phyloP scores from a whole-genome alignment of 2,329 filamentous ascomycete genomes.

The Verticillium isaacii region DNA sequence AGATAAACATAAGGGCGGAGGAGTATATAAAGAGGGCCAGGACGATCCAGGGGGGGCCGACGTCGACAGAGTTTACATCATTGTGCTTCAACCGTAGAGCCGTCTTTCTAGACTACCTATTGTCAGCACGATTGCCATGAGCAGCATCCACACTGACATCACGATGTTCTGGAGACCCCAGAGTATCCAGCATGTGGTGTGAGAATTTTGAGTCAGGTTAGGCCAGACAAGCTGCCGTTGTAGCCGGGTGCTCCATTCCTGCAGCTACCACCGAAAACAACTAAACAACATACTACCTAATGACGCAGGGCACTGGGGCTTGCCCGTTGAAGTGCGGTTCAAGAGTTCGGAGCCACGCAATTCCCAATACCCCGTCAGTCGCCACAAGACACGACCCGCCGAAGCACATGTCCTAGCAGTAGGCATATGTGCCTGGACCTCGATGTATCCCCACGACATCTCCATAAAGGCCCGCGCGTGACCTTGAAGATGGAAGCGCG shows the following conservation, averaged over 20 bases:
- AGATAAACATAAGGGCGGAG: background rate
- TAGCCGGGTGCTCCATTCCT: background rate
- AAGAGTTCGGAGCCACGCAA: background rate
- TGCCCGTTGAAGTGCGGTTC: background rate
- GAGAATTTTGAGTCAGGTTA: background rate
- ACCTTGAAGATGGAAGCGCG: background rate
- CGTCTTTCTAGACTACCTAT: background rate
- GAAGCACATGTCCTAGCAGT: background rate
- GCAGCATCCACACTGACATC: background rate
- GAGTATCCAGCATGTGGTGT: background rate
- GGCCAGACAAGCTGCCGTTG: background rate
- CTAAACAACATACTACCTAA: background rate
- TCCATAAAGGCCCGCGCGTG: background rate
- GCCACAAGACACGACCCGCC: background rate
- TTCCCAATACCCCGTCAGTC: background rate
- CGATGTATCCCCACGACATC: background rate
- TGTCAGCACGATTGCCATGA: background rate
- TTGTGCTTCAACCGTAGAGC: background rate
- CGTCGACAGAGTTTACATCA: background rate
- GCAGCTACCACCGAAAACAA: background rate
- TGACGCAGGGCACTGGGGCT: background rate
- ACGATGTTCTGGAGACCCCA: background rate
- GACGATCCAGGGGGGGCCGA: background rate
- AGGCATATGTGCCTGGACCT: background rate
- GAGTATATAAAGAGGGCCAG: background rate